Evolutionary conservation across 23 red algal species (phyloP), one percentile per base, ranked within the genome.

Genomic region (Gracilaria vermiculophylla): DNA sequence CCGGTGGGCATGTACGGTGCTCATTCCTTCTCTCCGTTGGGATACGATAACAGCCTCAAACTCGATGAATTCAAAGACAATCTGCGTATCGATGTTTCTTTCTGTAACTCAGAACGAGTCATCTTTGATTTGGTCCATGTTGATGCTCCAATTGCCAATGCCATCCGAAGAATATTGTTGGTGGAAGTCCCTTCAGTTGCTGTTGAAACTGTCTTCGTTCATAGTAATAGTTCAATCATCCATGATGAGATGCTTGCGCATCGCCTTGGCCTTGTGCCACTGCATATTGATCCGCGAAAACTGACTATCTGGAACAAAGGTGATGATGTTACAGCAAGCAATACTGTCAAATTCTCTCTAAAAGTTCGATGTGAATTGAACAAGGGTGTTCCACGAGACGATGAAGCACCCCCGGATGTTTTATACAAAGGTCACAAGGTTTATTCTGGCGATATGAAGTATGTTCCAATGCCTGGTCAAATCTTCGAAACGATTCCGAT

Each of bases 241-340:
- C 97, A 95, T 76, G 97, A 99, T 53, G 97, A 99, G 62, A 92
- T 95, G 66, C 83, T 99, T 40, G 97, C 97, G 3, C 97, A 99
- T 87, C 97, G 97, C 40, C 83, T 99, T 14, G 97, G 97, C 20
- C 89, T 99, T 43, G 81, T 99, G 24, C 97, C 97, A 40, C 57
- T 99, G 16, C 52, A 49, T 41, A 92, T 91, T 49, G 95, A 97
- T 76, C 80, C 89, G 16, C 71, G 83, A 10, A 47, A 24, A 33
- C 76, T 97, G 54, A 77, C 81, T n/a, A 25, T 90, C 5, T 74
- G 81, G 67, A 54, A 60, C 0, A 80, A 80, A 53, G 95, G 89
- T 20, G 90, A 76, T 34, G 76, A 62, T 37, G 72, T 87, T 57
- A 54, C 78, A 1, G n/a, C 40, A 21, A 16, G 31, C 40, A 97